phyloP scores from a whole-genome alignment of 2,329 filamentous ascomycete genomes.

The Fragosphaeria purpurea region DNA sequence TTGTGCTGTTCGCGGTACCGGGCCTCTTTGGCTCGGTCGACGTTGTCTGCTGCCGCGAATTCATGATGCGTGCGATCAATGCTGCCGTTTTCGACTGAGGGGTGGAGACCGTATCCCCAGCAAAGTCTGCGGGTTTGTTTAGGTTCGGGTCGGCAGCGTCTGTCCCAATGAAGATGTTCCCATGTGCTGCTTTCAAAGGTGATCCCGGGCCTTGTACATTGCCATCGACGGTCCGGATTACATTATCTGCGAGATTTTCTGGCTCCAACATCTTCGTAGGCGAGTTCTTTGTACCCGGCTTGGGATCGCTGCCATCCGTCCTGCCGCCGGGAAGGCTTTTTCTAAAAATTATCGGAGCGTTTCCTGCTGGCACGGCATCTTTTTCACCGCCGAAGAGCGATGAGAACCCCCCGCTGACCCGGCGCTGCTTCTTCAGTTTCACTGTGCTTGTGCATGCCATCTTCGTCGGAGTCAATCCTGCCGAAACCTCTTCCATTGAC shows the following conservation, averaged over 20 bases:
- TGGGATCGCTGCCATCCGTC: background rate
- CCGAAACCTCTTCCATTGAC: conserved; percentile 2
- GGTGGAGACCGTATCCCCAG: background rate
- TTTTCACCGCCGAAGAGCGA: conserved; percentile 7
- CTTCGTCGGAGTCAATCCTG: background rate
- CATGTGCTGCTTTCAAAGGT: background rate
- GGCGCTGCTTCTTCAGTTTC: conserved; percentile 7
- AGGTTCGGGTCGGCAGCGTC: background rate
- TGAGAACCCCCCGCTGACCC: conserved; percentile 4
- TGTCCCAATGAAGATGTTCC: background rate
- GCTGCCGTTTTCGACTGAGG: conserved; percentile 11
- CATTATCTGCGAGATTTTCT: background rate
- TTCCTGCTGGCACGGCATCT: background rate
- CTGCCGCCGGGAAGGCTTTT: background rate
- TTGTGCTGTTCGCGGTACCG: no score
- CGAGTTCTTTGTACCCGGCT: background rate
- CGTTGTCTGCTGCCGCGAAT: background rate
- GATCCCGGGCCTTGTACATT: background rate
- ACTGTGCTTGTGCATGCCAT: background rate
- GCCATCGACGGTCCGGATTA: background rate
- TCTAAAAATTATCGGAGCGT: conserved; percentile 1
- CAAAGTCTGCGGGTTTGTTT: conserved; percentile 2
- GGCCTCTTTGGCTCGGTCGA: background rate
- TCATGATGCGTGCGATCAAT: conserved; percentile 11
- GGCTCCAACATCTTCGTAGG: conserved; percentile 3